Evolutionary conservation across 2,329 filamentous ascomycete genomes (phyloP).

Genomic region (Apiospora marii): DNA sequence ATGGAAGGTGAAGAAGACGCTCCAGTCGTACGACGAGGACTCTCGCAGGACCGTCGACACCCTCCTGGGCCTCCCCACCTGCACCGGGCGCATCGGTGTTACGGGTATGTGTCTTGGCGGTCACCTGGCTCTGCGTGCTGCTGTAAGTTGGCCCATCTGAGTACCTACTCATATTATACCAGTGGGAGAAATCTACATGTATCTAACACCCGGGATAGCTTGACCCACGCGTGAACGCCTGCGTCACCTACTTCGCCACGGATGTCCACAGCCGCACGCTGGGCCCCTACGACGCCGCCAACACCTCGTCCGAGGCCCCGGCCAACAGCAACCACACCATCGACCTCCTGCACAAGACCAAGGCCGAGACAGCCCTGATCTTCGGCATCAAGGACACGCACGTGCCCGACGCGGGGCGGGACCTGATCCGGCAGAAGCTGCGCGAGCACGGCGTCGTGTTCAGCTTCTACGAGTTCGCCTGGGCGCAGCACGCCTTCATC

Average conservation of each 20-base stretch:
- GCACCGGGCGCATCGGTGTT: constrained; percentile 79
- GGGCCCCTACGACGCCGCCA: constrained; percentile 63
- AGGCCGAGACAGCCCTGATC: constrained; percentile 85
- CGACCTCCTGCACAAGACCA: constrained; percentile 68
- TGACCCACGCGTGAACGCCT: constrained; percentile 77
- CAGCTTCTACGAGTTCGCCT: constrained; percentile 88
- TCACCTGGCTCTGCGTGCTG: constrained; percentile 74
- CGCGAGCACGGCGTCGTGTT: constrained; percentile 78
- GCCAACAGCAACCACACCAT: constrained; percentile 57
- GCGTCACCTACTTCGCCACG: constrained; percentile 90
- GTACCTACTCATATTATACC: not conserved
- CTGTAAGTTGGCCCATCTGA: constrained; percentile 49
- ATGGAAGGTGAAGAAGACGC: constrained; percentile 85
- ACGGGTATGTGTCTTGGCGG: constrained; percentile 95
- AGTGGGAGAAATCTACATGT: not conserved
- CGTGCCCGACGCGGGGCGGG: constrained; percentile 82
- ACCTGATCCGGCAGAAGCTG: constrained; percentile 83
- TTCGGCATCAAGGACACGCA: constrained; percentile 93
- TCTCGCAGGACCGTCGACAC: constrained; percentile 72
- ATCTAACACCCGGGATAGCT: constrained; percentile 52
- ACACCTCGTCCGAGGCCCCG: constrained; percentile 50
- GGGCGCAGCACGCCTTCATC: constrained; percentile 95
- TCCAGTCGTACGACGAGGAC: constrained; percentile 87
- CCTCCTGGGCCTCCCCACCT: constrained; percentile 76
- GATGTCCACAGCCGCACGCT: constrained; percentile 85